Evolutionary conservation across 495 filamentous ascomycete genomes (phyloP).

Genomic region (Pyronema domesticum): DNA sequence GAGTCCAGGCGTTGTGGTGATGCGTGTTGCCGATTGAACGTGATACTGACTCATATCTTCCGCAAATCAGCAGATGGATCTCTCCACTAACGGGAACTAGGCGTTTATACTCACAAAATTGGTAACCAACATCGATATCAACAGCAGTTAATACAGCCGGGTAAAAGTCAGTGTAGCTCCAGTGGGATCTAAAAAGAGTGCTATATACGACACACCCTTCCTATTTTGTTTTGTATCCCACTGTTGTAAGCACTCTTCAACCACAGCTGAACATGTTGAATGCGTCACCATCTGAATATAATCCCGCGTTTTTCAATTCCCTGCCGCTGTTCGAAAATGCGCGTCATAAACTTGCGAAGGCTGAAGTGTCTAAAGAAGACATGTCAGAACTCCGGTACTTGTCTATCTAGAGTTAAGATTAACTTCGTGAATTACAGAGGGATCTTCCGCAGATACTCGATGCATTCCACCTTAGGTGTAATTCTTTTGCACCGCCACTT

Average conservation of each 20-base stretch:
- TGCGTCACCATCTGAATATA: neutral
- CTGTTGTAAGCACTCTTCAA: neutral
- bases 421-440: slow-evolving; percentile 5
- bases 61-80: too few species aligned
- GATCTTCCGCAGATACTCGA: slow-evolving; percentile 13
- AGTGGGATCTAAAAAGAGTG: neutral
- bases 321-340: slow-evolving; percentile 1
- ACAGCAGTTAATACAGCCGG: neutral
- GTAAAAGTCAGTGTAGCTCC: neutral
- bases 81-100: too few species aligned
- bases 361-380: slow-evolving; percentile 30
- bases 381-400: neutral
- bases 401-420: neutral
- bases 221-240: neutral
- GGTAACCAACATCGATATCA: neutral
- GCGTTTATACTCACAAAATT: neutral
- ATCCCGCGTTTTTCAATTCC: neutral
- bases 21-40: neutral
- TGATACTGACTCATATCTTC: neutral
- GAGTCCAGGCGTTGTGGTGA: neutral
- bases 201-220: neutral
- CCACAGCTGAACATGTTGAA: neutral
- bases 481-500: slow-evolving; percentile 23
- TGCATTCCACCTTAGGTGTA: slow-evolving; percentile 15
- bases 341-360: slow-evolving; percentile 35